Conservation (phyloP, 2,329 filamentous ascomycete species). For the Leptographium radiaticola region DNA sequence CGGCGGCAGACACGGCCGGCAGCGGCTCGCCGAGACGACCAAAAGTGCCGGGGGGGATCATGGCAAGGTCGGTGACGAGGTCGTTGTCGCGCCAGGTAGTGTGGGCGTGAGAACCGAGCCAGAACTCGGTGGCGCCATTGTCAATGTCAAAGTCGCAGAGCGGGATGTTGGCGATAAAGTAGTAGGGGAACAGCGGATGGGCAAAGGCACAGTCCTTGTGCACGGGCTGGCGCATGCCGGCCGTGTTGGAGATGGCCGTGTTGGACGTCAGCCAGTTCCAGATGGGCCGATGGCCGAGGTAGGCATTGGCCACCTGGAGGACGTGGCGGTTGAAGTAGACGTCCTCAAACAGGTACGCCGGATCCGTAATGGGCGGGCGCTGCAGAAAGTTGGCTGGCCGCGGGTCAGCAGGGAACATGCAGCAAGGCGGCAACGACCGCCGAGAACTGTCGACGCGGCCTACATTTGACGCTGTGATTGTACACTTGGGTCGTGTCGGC, state of each 20-base stretch:
- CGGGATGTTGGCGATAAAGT: constrained; percentile 25
- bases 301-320: constrained; percentile 25
- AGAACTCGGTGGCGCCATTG: constrained; percentile 26
- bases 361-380: constrained; percentile 20
- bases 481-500: constrained; percentile 9
- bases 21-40: constrained; percentile 2
- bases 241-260: constrained; percentile 23
- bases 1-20: background rate
- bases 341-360: constrained; percentile 21
- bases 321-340: constrained; percentile 28
- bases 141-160: constrained; percentile 20
- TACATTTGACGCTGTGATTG: constrained; percentile 15
- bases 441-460: background rate
- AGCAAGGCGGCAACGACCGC: background rate
- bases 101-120: constrained; percentile 24
- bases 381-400: constrained; percentile 23
- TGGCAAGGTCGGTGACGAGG: constrained; percentile 10
- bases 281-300: constrained; percentile 25
- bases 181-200: constrained; percentile 24
- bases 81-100: constrained; percentile 20
- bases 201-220: constrained; percentile 24
- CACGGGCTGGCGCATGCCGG: constrained; percentile 22
- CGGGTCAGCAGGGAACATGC: too few species aligned
- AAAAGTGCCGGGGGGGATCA: background rate
- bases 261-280: constrained; percentile 28